Base-by-base conservation (phyloP, 73 alveolate species). In the Symbiodinium natans region DNA sequence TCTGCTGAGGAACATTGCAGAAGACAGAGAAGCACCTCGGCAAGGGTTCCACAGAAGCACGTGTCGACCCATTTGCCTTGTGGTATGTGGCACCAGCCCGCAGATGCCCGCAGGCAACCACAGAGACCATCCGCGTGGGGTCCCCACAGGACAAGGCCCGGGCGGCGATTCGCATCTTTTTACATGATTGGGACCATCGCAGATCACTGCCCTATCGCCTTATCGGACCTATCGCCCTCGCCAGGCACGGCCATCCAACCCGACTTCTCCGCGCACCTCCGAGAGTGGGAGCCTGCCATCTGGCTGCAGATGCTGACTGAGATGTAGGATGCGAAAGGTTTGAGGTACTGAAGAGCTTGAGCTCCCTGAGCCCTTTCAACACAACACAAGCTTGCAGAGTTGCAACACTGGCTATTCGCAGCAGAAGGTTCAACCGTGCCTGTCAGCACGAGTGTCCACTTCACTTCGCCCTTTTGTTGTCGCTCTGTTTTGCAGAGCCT, bases 91-190 rank as follows among this genome's bases (percentile, higher is more conserved):
- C n/a, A n/a, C n/a, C n/a, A n/a, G n/a, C n/a, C n/a, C n/a, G n/a
- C n/a, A n/a, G n/a, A n/a, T n/a, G n/a, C n/a, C n/a, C n/a, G n/a
- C n/a, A 88, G 95, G 97, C 97, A 31, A 90, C 97, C 88, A 90
- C 89, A 31, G 97, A 40, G 54, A 71, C 97, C 52, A 90, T 90
- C 77, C 86, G 97, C 19, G 80, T 90, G 74, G 97, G 71, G 59
- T 90, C 97, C 10, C 94, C 94, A 1, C 89, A 71, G 54, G 77
- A 84, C 34, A 85, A 90, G 97, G 95, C 33, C 36, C 80, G 27
- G 80, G 80, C 80, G 13, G 19, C 19, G 19, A 19, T 2, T 46
- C 59, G 6, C 31, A 15, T 29, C 21, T 52, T n/a, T n/a, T n/a
- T n/a, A n/a, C n/a, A n/a, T n/a, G n/a, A n/a, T n/a, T n/a, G n/a